Base-by-base conservation (phyloP, 148 eudicot genomes). In the Mesembryanthemum crystallinum region DNA sequence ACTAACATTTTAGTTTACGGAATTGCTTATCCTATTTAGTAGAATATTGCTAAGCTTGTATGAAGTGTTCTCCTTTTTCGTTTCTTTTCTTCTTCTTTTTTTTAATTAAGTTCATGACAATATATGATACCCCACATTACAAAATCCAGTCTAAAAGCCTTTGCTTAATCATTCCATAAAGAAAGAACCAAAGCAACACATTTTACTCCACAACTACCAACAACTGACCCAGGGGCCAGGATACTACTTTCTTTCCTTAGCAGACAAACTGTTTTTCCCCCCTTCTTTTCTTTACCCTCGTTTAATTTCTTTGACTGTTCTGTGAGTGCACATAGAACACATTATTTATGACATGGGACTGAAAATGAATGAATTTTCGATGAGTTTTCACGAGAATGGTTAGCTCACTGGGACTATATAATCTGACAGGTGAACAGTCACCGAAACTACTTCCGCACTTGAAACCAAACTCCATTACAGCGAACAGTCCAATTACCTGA, bases 341-440 rank as follows among this genome's bases (percentile, higher is more conserved):
- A 17, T 17, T 20, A 52, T 15, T 52, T 18, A 52, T 52, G n/a
- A 1, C 10, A 52, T 15, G 57, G n/a, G n/a, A 4, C 15, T 10
- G 15, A 14, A 14, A 9, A 45, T 65, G 28, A 4, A 60, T 60
- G 35, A 60, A 15, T 21, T 7, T 18, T n/a, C 21, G 49, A 35
- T 66, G 69, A 66, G 49, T 28, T 66, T 66, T 39, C 69, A 47
- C 11, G 25, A 65, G 7, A 33, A 65, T 33, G 12, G 71, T 69
- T 57, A n/a, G 61, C 61, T n/a, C 25, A n/a, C 5, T 6, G 61
- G 8, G 35, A 17, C 23, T 1, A 11, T 69, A 17, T 27, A 23
- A 67, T 67, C 45, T 25, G 69, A 32, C 57, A 52, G 7, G 10
- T n/a, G 6, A 35, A 52, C 57, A 11, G n/a, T 52, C 57, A 52